Percentiles rank a stretch among this genome's conserved stretches.
Conservation (phyloP, 306 rosid genomes). For the Canavalia gladiata region DNA sequence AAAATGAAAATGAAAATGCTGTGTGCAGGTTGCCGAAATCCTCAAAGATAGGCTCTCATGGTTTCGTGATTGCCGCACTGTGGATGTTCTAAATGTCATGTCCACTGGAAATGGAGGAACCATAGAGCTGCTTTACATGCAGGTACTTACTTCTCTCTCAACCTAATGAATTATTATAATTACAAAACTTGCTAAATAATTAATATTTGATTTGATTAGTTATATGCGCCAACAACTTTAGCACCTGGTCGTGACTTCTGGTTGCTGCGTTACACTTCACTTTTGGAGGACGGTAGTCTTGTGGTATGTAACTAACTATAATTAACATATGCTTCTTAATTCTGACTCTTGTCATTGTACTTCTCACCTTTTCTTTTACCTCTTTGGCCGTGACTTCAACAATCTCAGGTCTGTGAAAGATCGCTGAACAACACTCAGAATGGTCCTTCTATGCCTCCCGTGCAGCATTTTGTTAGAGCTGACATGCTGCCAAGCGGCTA, state of each 20-base stretch:
- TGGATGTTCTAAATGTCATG: slow-evolving; percentile 81
- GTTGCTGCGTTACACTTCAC: slow-evolving; percentile 97
- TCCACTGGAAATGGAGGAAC: slow-evolving; percentile 95
- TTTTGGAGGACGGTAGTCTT: slow-evolving; percentile 96
- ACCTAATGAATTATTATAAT: background rate
- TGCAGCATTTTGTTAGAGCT: slow-evolving; percentile 93
- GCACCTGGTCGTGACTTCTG: slow-evolving; percentile 99
- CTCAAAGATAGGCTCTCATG: slow-evolving; percentile 95
- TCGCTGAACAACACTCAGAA: slow-evolving; percentile 98
- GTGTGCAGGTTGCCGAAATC: slow-evolving; percentile 86
- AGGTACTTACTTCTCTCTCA: slow-evolving; percentile 58
- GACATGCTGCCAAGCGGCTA: slow-evolving; percentile 94
- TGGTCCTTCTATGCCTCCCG: slow-evolving; percentile 94
- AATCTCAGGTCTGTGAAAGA: slow-evolving; percentile 90
- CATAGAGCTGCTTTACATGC: slow-evolving; percentile 96
- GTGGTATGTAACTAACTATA: slow-evolving; percentile 65
- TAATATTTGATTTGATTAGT: slow-evolving; percentile 56
- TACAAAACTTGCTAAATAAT: slow-evolving; percentile 27
- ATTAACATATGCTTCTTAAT: too few species aligned
- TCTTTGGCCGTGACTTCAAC: slow-evolving; percentile 32
- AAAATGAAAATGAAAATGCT: background rate
- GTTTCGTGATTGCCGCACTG: slow-evolving; percentile 92
- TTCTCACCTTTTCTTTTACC: background rate
- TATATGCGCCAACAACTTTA: slow-evolving; percentile 96
- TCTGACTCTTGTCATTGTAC: too few species aligned